phyloP scores from a whole-genome alignment of 352 stramenopile genomes.

The Phytophthora sojae region DNA sequence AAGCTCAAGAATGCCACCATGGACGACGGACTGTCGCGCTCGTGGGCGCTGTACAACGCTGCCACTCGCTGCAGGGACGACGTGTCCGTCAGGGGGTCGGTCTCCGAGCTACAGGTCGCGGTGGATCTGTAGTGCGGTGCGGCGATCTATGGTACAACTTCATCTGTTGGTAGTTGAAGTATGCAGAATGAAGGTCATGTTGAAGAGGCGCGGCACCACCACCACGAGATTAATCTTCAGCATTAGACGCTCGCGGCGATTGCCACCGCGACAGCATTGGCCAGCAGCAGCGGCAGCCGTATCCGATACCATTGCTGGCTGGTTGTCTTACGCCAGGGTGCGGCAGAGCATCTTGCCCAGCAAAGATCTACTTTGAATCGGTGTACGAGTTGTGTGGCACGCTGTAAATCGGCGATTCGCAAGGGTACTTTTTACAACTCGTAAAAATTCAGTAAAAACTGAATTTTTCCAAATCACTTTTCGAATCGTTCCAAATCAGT shows the following conservation, averaged over 20 bases:
- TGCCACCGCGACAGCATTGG: conserved; percentile 1
- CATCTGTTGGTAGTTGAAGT: conserved; percentile 2
- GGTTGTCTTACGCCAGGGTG: not conserved
- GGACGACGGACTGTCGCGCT: conserved; percentile 71
- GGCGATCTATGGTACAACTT: not conserved
- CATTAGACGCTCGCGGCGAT: not conserved
- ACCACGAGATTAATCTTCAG: conserved; percentile 1
- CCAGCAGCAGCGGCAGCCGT: not conserved
- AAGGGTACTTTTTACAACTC: conserved; percentile 4
- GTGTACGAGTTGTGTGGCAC: not conserved
- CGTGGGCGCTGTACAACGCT: conserved; percentile 79
- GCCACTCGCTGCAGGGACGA: conserved; percentile 46
- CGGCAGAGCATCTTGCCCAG: not conserved
- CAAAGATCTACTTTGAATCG: not conserved
- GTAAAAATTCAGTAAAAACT: conserved; percentile 5
- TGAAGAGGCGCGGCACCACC: conserved; percentile 5
- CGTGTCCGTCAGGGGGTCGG: conserved; percentile 7
- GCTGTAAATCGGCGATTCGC: not conserved
- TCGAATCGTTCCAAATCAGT: not conserved
- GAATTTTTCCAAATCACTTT: not conserved
- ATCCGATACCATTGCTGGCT: not conserved
- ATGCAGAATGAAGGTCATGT: conserved; percentile 9
- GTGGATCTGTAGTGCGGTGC: conserved; percentile 16
- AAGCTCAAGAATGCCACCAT: conserved; percentile 61
- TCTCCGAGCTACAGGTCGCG: conserved; percentile 12